Percentiles rank a stretch among this genome's conserved stretches.
Conservation (phyloP, 805 yeast species). For the Ascoidea rubescens region DNA sequence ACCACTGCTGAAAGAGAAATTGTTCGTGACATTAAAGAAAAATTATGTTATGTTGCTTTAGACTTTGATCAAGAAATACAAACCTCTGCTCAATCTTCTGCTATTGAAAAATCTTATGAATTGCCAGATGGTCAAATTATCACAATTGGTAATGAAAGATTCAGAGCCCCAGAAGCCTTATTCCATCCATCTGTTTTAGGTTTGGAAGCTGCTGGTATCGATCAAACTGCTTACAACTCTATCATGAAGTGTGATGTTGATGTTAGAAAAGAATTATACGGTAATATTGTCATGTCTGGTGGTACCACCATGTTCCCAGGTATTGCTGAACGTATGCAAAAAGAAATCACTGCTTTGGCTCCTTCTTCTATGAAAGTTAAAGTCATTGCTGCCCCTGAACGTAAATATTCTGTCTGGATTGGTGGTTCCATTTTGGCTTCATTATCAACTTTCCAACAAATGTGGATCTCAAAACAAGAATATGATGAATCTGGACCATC, state of each 20-base stretch:
- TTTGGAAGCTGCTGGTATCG: slow-evolving; percentile 96
- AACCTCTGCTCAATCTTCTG: slow-evolving; percentile 96
- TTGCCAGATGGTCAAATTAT: slow-evolving; percentile 99
- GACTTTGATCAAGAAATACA: slow-evolving; percentile 99
- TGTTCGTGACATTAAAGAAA: slow-evolving; percentile 89
- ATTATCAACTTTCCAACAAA: slow-evolving; percentile 98
- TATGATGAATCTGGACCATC: slow-evolving; percentile 99
- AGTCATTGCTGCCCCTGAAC: slow-evolving; percentile 98
- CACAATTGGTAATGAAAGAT: slow-evolving; percentile 99
- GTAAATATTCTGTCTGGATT: slow-evolving; percentile 99
- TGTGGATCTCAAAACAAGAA: slow-evolving; percentile 99
- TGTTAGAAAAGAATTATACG: slow-evolving; percentile 97
- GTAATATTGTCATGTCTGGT: slow-evolving; percentile 99
- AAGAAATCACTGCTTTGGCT: slow-evolving; percentile 98
- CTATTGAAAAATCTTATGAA: slow-evolving; percentile 97
- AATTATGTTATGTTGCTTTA: slow-evolving; percentile 96
- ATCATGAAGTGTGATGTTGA: slow-evolving; percentile 99
- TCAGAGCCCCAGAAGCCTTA: slow-evolving; percentile 99
- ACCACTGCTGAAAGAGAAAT: slow-evolving; percentile 87
- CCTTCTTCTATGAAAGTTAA: slow-evolving; percentile 99
- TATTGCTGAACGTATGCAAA: slow-evolving; percentile 99
- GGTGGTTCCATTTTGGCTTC: slow-evolving; percentile 99
- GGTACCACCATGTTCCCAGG: slow-evolving; percentile 99
- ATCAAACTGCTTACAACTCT: slow-evolving; percentile 90
- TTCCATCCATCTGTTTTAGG: slow-evolving; percentile 70